These are phyloP conservation scores for Fusarium chlamydosporum DNA, from an alignment of 2,329 filamentous ascomycete genomes.

Conservation along the genomic window DNA sequence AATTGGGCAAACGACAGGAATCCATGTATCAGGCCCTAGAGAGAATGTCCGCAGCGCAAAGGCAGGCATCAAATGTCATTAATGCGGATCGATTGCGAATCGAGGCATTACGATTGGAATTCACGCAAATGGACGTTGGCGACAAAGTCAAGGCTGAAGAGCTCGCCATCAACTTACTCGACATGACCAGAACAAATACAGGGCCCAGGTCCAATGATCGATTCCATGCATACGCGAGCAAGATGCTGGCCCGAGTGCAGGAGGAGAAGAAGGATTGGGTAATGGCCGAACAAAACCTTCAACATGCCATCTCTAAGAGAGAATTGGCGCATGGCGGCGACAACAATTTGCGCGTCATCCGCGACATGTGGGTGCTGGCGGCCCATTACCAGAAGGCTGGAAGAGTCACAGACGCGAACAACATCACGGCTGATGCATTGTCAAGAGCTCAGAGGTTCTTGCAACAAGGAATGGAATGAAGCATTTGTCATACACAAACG, in stretches of 20 bases:
- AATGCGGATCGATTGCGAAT: slow-evolving; percentile 51
- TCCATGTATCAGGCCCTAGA: slow-evolving; percentile 54
- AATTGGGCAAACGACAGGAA: slow-evolving; percentile 49
- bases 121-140: slow-evolving; percentile 58
- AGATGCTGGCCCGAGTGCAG: slow-evolving; percentile 57
- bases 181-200: slow-evolving; percentile 45
- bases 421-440: slow-evolving; percentile 54
- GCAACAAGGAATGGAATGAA: slow-evolving; percentile 42
- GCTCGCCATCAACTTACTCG: slow-evolving; percentile 51
- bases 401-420: slow-evolving; percentile 48
- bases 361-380: slow-evolving; percentile 58
- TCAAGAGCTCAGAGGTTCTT: slow-evolving; percentile 53
- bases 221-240: slow-evolving; percentile 58
- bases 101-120: slow-evolving; percentile 55
- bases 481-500: slow-evolving; percentile 6
- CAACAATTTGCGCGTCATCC: slow-evolving; percentile 55
- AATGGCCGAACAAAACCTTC: slow-evolving; percentile 54
- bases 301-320: slow-evolving; percentile 53
- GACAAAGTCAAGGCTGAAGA: slow-evolving; percentile 53
- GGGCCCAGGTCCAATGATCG: slow-evolving; percentile 51
- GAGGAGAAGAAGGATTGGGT: slow-evolving; percentile 54
- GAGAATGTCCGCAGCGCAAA: slow-evolving; percentile 40
- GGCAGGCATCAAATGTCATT: slow-evolving; percentile 20
- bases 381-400: slow-evolving; percentile 54
- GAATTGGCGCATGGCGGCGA: slow-evolving; percentile 55